Percentiles rank a stretch among this genome's conserved stretches.
Conservation (phyloP, 352 stramenopile species). For the Phytophthora sansomeana region DNA sequence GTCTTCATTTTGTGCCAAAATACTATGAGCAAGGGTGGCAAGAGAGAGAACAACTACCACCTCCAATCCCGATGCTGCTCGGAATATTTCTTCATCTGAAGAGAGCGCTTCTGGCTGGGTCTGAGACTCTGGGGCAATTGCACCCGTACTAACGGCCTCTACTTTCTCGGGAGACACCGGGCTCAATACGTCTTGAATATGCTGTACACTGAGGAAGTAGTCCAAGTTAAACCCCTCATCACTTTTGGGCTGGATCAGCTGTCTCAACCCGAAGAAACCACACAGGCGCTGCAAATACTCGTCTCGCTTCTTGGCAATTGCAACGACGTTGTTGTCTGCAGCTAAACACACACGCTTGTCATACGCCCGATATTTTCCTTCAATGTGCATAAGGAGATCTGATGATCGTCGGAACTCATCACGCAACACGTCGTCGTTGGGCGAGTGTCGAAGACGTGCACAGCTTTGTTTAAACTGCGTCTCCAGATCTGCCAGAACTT, state of each 20-base stretch:
- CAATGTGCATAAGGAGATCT: conserved; percentile 69
- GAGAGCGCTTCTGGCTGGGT: background rate
- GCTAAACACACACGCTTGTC: conserved; percentile 53
- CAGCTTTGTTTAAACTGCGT: conserved; percentile 52
- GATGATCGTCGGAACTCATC: conserved; percentile 61
- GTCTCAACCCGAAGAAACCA: conserved; percentile 54
- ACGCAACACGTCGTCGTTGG: conserved; percentile 66
- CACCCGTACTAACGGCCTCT: background rate
- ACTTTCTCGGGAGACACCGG: background rate
- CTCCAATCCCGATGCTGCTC: conserved; percentile 32
- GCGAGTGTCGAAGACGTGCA: conserved; percentile 74
- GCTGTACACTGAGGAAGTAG: conserved; percentile 56
- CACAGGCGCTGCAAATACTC: conserved; percentile 60
- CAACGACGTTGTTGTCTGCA: conserved; percentile 60
- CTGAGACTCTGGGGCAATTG: background rate
- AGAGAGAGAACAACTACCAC: conserved; percentile 32
- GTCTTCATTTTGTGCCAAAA: conserved; percentile 42
- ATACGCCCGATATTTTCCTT: conserved; percentile 83
- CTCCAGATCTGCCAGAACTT: conserved; percentile 56
- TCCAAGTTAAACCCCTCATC: conserved; percentile 49
- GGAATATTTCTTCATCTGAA: conserved; percentile 25
- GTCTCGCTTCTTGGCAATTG: conserved; percentile 52
- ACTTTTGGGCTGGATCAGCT: background rate
- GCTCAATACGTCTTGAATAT: conserved; percentile 55
- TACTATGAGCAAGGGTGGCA: conserved; percentile 34